Conservation (phyloP, 805 yeast species). For the Wickerhamiella sergipiensis region DNA sequence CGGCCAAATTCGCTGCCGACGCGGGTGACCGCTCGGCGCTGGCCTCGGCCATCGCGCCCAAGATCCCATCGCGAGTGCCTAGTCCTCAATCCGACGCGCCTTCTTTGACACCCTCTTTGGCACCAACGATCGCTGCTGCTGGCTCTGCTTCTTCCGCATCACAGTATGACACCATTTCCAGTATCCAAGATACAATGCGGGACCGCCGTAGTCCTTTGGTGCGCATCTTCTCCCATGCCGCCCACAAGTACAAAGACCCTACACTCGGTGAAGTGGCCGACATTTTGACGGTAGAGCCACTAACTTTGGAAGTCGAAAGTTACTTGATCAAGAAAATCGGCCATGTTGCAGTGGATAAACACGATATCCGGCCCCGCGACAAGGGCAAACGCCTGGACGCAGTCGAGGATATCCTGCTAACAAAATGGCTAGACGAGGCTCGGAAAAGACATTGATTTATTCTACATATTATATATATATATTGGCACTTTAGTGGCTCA, state of each 20-base stretch:
- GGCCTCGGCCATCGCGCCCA: not conserved
- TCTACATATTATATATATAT: slow-evolving; percentile 1
- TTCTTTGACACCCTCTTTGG: not conserved
- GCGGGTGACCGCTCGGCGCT: slow-evolving; percentile 5
- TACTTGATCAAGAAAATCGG: slow-evolving; percentile 16
- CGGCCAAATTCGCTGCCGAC: slow-evolving; percentile 9
- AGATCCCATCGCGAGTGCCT: slow-evolving; percentile 4
- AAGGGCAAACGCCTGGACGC: slow-evolving; percentile 10
- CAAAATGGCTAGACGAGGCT: slow-evolving; percentile 16
- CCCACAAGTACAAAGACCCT: slow-evolving; percentile 17
- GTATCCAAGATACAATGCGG: not conserved
- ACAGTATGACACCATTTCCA: slow-evolving; percentile 4
- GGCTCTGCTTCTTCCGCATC: not conserved
- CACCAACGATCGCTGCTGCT: slow-evolving; percentile 1
- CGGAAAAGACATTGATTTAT: not conserved
- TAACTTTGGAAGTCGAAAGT: slow-evolving; percentile 15
- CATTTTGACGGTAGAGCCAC: slow-evolving; percentile 16
- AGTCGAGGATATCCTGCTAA: slow-evolving; percentile 17
- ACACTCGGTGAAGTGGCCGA: slow-evolving; percentile 16
- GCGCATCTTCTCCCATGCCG: slow-evolving; percentile 16
- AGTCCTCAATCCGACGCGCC: not conserved
- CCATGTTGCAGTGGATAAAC: slow-evolving; percentile 9
- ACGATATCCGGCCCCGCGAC: slow-evolving; percentile 5
- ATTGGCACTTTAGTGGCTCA: too few relatives aligned
- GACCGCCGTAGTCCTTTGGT: slow-evolving; percentile 12